phyloP scores from a whole-genome alignment of 176 grass and related monocot genomes.

The Musa troglodytarum region DNA sequence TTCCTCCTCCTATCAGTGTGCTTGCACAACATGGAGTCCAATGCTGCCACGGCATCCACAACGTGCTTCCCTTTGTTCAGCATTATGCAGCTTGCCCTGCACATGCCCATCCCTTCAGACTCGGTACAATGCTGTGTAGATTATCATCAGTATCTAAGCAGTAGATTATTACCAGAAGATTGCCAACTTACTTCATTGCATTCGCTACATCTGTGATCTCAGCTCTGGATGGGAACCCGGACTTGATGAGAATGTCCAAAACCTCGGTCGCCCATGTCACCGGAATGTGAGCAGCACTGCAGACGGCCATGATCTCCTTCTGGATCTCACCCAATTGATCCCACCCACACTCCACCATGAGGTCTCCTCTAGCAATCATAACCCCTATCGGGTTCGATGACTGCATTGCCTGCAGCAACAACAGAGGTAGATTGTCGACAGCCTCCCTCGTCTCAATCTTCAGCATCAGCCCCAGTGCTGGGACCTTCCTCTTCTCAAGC shows the following conservation, averaged over 20 bases:
- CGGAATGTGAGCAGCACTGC: constrained; percentile 17
- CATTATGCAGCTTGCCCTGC: constrained; percentile 22
- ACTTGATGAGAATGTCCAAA: constrained; percentile 13
- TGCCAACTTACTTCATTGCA: constrained; percentile 1
- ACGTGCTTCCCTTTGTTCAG: constrained; percentile 20
- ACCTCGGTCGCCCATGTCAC: constrained; percentile 21
- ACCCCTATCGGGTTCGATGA: constrained; percentile 13
- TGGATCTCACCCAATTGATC: constrained; percentile 13
- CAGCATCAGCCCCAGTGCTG: constrained; percentile 8
- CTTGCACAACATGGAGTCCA: constrained; percentile 7
- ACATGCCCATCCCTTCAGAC: neutral
- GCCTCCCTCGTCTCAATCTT: constrained; percentile 14
- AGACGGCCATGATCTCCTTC: constrained; percentile 8
- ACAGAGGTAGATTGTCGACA: constrained; percentile 7
- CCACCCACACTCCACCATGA: constrained; percentile 25
- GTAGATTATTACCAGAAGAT: no score
- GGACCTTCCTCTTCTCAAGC: constrained; percentile 6
- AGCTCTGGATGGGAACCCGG: constrained; percentile 16
- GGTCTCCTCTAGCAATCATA: constrained; percentile 23
- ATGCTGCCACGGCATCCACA: constrained; percentile 10
- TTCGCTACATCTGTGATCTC: constrained; percentile 22
- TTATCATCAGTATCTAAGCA: no score
- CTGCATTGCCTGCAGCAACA: constrained; percentile 19
- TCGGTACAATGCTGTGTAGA: no score
- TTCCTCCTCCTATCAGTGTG: no score